Evolutionary conservation across 257 asterid genomes (phyloP), one percentile per base, ranked within the genome.

Genomic region (Capsicum rhomboideum): DNA sequence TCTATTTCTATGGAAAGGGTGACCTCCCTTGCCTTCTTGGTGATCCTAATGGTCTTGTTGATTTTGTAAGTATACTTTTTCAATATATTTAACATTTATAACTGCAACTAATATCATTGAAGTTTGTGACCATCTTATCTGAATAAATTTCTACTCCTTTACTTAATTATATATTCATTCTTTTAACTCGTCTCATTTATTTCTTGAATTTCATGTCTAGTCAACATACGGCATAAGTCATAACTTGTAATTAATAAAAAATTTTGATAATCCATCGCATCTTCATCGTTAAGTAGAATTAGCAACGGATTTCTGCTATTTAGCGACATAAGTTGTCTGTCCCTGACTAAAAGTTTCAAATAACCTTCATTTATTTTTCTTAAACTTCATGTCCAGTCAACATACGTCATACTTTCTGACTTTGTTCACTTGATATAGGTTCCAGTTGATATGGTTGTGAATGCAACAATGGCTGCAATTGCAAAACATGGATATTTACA

Each of bases 1-100:
- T 89, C 20, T 83, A 83, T 84, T 79, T 87, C 18, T 90, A 89
- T 52, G 91, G 92, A 40, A 90, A 90, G 83, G 95, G 93, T 34
- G 82, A 78, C 29, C 90, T 92, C 79, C 90, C 95, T 2, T 91
- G 90, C 31, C 83, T 59, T 18, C 66, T 82, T 0, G 91, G 67
- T 58, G 87, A 92, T 54, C 91, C 95, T 44, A 55, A 86, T 28
- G 3, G 49, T 58, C 34, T 50, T 40, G 14, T 52, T 34, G 37
- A 58, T 46, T 31, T 67, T 8, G 80, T 46, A 44, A 21, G 80
- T 74, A 23, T 8, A 44, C 10, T 21, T 6, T 14, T 72, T 14
- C 3, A 6, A 72, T 72, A 42, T 3, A 42, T 42, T n/a, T n/a
- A 31, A 34, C 0, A 14, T 29, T 14, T 16, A 14, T 1, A 66